Percentiles rank a stretch among this genome's conserved stretches.
Evolutionary conservation across 495 filamentous ascomycete species (phyloP).

Genomic region (Endocarpon pusillum): DNA sequence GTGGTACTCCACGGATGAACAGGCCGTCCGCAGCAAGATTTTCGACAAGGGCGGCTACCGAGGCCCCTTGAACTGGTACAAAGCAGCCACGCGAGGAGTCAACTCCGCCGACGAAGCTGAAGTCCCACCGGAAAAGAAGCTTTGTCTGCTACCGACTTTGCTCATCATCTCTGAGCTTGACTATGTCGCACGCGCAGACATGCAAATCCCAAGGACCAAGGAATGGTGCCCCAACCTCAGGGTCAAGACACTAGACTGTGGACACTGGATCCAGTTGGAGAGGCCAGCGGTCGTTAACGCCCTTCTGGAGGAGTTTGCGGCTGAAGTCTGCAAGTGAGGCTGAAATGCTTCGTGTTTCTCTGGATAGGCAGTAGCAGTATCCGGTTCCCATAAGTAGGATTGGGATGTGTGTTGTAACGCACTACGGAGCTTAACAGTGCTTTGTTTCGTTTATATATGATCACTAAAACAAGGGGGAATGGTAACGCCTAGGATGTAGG

Average conservation of each 20-base stretch:
- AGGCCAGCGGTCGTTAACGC: constrained; percentile 16
- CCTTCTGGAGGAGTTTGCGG: constrained; percentile 15
- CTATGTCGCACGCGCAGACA: constrained; percentile 1
- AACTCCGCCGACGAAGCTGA: constrained; percentile 5
- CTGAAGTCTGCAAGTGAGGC: too few species aligned
- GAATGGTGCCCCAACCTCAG: constrained; percentile 4
- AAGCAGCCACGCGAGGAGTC: constrained; percentile 6
- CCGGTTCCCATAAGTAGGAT: too few species aligned
- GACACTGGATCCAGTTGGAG: constrained; percentile 9
- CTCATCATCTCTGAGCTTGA: not conserved
- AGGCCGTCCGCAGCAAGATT: constrained; percentile 2
- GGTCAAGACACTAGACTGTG: constrained; percentile 5
- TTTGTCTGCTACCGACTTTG: not conserved
- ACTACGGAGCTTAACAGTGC: too few species aligned
- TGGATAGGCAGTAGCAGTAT: too few species aligned
- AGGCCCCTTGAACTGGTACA: constrained; percentile 7
- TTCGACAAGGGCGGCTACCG: constrained; percentile 6
- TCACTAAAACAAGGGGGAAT: too few species aligned
- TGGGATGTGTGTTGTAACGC: too few species aligned
- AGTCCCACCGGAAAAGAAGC: not conserved
- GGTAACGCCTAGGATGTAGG: too few species aligned
- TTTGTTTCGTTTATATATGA: too few species aligned
- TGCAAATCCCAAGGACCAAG: constrained; percentile 3
- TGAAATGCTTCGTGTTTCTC: too few species aligned
- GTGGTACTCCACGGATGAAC: not conserved